phyloP scores from a whole-genome alignment of 2,329 filamentous ascomycete genomes.

The Aureobasidium leucospermi region DNA sequence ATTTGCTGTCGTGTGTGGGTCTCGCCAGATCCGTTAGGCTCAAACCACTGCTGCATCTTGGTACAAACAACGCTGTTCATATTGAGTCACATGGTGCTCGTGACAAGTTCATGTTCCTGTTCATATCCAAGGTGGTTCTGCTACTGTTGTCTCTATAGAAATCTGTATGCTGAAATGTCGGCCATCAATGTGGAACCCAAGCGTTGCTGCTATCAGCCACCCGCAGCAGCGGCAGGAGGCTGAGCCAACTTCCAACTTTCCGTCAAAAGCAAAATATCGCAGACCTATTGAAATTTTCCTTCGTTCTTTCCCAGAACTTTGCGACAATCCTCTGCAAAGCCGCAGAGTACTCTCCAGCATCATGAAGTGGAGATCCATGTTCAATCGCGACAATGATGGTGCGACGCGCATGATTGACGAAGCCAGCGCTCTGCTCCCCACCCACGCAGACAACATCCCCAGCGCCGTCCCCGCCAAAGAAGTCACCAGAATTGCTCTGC shows the following conservation, averaged over 20 bases:
- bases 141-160: no score
- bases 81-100: no score
- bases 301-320: not conserved
- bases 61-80: no score
- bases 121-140: no score
- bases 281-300: not conserved
- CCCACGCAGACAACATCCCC: slow-evolving; percentile 50
- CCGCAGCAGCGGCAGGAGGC: not conserved
- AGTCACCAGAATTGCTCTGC: slow-evolving; percentile 83
- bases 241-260: slow-evolving; percentile 8
- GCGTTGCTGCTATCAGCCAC: not conserved
- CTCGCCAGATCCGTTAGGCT: no score
- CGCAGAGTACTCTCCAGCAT: not conserved
- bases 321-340: not conserved
- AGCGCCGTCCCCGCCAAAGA: slow-evolving; percentile 67
- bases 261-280: not conserved
- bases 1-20: no score
- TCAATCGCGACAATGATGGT: slow-evolving; percentile 2
- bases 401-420: slow-evolving; percentile 10
- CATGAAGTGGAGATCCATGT: slow-evolving; percentile 11
- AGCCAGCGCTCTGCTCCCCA: slow-evolving; percentile 48
- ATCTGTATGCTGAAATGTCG: no score
- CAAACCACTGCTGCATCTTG: no score
- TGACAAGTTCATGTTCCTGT: no score
- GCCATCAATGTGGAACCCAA: not conserved